Evolutionary conservation across 2,329 filamentous ascomycete genomes (phyloP), one percentile per base, ranked within the genome.

Genomic region (Cryphonectria carpinicola): DNA sequence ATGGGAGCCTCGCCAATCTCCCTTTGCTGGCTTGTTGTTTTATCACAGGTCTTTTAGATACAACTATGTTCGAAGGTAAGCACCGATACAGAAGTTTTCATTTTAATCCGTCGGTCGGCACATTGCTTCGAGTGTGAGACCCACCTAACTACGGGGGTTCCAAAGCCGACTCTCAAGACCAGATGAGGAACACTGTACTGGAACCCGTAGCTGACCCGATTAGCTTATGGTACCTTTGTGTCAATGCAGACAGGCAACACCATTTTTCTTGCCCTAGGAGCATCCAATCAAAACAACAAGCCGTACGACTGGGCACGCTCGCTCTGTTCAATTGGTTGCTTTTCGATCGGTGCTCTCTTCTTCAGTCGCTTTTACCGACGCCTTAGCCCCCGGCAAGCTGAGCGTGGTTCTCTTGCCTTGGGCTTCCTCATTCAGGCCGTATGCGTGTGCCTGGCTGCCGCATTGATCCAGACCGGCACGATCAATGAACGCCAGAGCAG

Each of bases 271-370:
- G 81, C 80, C 14, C 76, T 83, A 19, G 81, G 81, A 4, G 79
- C 81, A 0, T 81, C 81, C 0, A 77, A 79, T 37, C 81, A 82
- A 65, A 82, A 82, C 66, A 78, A 76, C 46, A 79, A 74, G 56
- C 79, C 80, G 1, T 83, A 78, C 70, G 82, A 81, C 68, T 84
- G 82, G 82, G 79, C 80, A 22, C 80, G 81, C 22, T 84, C 82
- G 17, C 77, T 84, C 28, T 80, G 79, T 60, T 83, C 82, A 3
- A 82, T 84, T 72, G 79, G 78, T 22, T 83, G 79, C 71, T 84
- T 84, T 73, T 73, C 78, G 49, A 65, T 81, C n/a, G 82, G 82
- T 37, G 82, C 80, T 52, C 77, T 81, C 32, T 70, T 77, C 54
- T 84, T 84, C 73, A 80, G 81, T 7, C 77, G 78, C 13, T 71